These are phyloP conservation scores for Eudorina sp. DNA, from an alignment of 139 green algal species.

Conservation along the genomic window DNA sequence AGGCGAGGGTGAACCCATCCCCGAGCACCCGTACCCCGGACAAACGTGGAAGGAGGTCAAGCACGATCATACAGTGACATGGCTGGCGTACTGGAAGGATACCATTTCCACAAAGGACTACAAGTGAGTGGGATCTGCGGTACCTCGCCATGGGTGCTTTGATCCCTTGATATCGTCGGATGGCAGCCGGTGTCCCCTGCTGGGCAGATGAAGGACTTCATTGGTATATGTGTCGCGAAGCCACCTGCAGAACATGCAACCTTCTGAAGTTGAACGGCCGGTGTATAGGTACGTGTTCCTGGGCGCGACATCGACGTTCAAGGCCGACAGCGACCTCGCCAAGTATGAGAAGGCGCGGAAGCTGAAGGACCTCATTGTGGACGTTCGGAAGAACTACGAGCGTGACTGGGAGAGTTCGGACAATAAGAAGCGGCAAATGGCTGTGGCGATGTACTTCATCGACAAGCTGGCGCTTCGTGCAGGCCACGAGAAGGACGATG, in stretches of 20 bases:
- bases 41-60: conserved; percentile 79
- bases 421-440: conserved; percentile 88
- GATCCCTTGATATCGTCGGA: too few species aligned
- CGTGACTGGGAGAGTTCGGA: conserved; percentile 74
- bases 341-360: conserved; percentile 99
- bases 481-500: conserved; percentile 98
- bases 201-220: too few species aligned
- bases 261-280: neutral
- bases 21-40: conserved; percentile 89
- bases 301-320: conserved; percentile 92
- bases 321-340: conserved; percentile 90
- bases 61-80: conserved; percentile 97
- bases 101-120: conserved; percentile 91
- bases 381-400: conserved; percentile 75
- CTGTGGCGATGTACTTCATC: conserved; percentile 96
- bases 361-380: conserved; percentile 82
- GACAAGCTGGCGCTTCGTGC: conserved; percentile 97
- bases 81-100: conserved; percentile 98
- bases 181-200: too few species aligned
- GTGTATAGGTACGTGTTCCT: conserved; percentile 95
- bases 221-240: too few species aligned
- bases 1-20: conserved; percentile 80
- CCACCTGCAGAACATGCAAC: too few species aligned
- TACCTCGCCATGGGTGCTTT: neutral
- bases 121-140: conserved; percentile 57